phyloP scores from a whole-genome alignment of 768 basidiomycete genomes.

The Baorangia bicolor region DNA sequence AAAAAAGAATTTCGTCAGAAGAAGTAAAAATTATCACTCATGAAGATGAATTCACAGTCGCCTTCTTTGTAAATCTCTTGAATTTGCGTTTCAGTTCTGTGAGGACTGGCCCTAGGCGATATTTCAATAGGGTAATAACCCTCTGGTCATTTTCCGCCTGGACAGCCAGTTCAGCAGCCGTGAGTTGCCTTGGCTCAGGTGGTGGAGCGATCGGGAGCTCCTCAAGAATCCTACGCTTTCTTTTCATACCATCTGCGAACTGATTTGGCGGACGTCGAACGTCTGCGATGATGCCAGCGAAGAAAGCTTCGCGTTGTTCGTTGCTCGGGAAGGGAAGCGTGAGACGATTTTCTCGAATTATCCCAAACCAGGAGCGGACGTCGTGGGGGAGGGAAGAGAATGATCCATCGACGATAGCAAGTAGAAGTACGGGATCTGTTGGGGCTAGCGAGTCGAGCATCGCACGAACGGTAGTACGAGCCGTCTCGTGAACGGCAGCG shows the following conservation, averaged over 20 bases:
- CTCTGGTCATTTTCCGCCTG: conserved; percentile 83
- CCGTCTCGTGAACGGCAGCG: conserved; percentile 77
- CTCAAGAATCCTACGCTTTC: conserved; percentile 82
- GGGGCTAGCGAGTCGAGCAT: conserved; percentile 91
- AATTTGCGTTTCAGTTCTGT: conserved; percentile 90
- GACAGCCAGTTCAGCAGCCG: conserved; percentile 74
- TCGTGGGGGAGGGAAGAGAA: conserved; percentile 73
- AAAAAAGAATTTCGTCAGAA: conserved; percentile 11
- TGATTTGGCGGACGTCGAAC: conserved; percentile 75
- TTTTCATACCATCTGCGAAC: conserved; percentile 86
- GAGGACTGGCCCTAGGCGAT: conserved; percentile 86
- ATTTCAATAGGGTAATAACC: conserved; percentile 78
- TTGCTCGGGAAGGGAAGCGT: conserved; percentile 50
- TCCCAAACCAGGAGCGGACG: conserved; percentile 90
- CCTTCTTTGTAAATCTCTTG: conserved; percentile 83
- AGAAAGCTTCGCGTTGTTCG: conserved; percentile 70
- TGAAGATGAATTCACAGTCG: conserved; percentile 51
- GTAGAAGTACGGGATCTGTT: conserved; percentile 88
- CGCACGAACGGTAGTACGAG: conserved; percentile 80
- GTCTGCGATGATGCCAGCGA: conserved; percentile 67
- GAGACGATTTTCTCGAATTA: conserved; percentile 72
- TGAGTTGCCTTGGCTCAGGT: conserved; percentile 78
- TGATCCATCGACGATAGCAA: conserved; percentile 83
- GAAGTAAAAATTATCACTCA: neutral
- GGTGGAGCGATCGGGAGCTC: conserved; percentile 88